These are phyloP conservation scores for Exophiala calicioides DNA, from an alignment of 2,329 filamentous ascomycete species.

Conservation along the genomic window DNA sequence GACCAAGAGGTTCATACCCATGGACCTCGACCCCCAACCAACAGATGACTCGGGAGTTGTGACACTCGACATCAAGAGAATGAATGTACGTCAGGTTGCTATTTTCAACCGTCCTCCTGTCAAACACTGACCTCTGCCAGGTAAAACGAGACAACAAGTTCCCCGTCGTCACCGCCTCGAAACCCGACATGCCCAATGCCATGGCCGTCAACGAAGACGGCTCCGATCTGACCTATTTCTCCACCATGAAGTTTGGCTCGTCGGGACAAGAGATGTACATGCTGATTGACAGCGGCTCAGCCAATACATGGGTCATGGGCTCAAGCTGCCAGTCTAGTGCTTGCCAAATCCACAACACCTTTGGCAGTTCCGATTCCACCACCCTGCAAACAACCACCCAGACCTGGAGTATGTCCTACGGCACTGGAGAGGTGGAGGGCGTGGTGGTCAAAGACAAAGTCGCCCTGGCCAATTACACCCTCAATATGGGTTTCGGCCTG, in stretches of 20 bases:
- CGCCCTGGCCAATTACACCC: slow-evolving; percentile 63
- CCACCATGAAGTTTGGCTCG: slow-evolving; percentile 52
- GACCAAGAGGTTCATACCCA: slow-evolving; percentile 38
- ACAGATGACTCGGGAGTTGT: slow-evolving; percentile 32
- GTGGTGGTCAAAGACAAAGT: slow-evolving; percentile 66
- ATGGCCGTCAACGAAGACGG: slow-evolving; percentile 57
- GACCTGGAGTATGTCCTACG: slow-evolving; percentile 70
- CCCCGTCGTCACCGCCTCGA: slow-evolving; percentile 44
- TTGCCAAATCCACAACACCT: slow-evolving; percentile 70
- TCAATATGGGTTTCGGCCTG: slow-evolving; percentile 70
- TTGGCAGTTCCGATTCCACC: slow-evolving; percentile 65
- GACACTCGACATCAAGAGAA: slow-evolving; percentile 42
- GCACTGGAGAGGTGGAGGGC: slow-evolving; percentile 73
- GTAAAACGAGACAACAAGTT: slow-evolving; percentile 52
- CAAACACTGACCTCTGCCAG: slow-evolving; percentile 20
- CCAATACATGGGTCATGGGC: slow-evolving; percentile 82
- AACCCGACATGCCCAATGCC: slow-evolving; percentile 47
- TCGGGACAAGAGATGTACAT: slow-evolving; percentile 54
- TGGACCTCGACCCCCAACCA: slow-evolving; percentile 24
- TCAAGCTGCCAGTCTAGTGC: slow-evolving; percentile 65
- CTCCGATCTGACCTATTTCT: slow-evolving; percentile 57
- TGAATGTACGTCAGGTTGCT: slow-evolving; percentile 25
- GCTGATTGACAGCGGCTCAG: slow-evolving; percentile 57
- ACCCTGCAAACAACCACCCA: slow-evolving; percentile 58
- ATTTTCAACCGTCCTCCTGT: background rate